Evolutionary conservation across 2,329 filamentous ascomycete species (phyloP), one percentile per base, ranked within the genome.

Genomic region (Colletotrichum abscissum): DNA sequence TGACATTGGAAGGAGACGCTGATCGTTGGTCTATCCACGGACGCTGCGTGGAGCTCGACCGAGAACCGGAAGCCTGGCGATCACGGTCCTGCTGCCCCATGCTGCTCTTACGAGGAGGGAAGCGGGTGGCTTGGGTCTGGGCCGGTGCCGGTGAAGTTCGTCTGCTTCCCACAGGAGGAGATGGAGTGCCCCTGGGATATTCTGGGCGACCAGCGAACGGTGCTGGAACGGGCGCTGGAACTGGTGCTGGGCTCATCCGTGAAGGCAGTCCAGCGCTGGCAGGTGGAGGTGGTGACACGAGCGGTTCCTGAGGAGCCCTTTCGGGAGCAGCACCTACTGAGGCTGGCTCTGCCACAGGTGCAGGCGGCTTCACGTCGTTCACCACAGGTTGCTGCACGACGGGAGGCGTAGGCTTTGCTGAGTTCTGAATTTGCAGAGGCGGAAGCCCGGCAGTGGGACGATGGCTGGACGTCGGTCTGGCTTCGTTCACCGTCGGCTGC

Each of bases 41-140:
- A 28, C 74, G 76, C 30, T 78, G 75, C 28, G 74, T 76, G n/a
- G 79, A 81, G 28, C 75, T 78, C 1, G 80, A 78, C 22, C 79
- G 78, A 12, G 82, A 81, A 58, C 75, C 77, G 4, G 80, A 72
- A 26, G 54, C 11, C 24, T 55, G 62, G 16, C 24, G 63, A 6
- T 81, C 79, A n/a, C 79, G 76, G 28, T 81, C 82, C 16, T 81
- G 81, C 77, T 88, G 87, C 69, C 86, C 86, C 77, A 92, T 83
- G 77, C 91, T 93, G 79, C 89, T 91, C 80, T 92, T 91, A 46
- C 91, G 85, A 9, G 89, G 87, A 11, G 91, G 90, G 72, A 89
- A 91, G 60, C 84, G 85, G 3, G 84, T 84, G 76, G 33, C 78
- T 78, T 22, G 77, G 76, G 63, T 75, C 75, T 74, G 78, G 76